Conservation (phyloP, 768 basidiomycete species). For the Suillus americanus region DNA sequence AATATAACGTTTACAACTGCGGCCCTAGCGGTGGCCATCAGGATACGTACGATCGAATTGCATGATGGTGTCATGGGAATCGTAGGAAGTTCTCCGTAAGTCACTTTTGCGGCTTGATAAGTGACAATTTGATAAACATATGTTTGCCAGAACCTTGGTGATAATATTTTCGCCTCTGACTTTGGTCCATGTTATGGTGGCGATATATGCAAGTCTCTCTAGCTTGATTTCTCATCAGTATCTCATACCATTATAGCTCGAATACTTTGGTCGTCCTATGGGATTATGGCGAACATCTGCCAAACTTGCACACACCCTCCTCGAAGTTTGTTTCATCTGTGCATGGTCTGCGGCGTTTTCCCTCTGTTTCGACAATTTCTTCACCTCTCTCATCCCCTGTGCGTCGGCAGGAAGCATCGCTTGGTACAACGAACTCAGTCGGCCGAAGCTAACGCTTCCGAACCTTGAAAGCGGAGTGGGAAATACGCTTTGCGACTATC, state of each 20-base stretch:
- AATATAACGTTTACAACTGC: slow-evolving; percentile 82
- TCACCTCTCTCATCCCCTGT: slow-evolving; percentile 83
- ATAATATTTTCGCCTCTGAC: slow-evolving; percentile 86
- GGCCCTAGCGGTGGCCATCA: slow-evolving; percentile 77
- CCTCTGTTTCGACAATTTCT: slow-evolving; percentile 89
- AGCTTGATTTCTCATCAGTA: slow-evolving; percentile 10
- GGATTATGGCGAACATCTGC: slow-evolving; percentile 90
- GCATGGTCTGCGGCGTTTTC: slow-evolving; percentile 91
- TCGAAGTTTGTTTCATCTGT: slow-evolving; percentile 89
- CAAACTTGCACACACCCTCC: slow-evolving; percentile 83
- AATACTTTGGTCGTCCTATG: slow-evolving; percentile 89
- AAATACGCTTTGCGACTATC: slow-evolving; percentile 66
- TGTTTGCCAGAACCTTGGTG: slow-evolving; percentile 59
- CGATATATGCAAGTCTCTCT: slow-evolving; percentile 69
- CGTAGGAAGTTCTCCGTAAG: slow-evolving; percentile 81
- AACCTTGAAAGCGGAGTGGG: slow-evolving; percentile 48
- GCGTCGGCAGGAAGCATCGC: slow-evolving; percentile 54
- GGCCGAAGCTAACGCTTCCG: slow-evolving; percentile 26
- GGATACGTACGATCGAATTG: slow-evolving; percentile 62
- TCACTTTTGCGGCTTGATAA: slow-evolving; percentile 10
- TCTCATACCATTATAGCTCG: slow-evolving; percentile 52
- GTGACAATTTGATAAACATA: neutral
- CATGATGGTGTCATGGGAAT: slow-evolving; percentile 57
- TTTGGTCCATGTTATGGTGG: slow-evolving; percentile 79
- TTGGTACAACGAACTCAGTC: slow-evolving; percentile 76